phyloP scores from a whole-genome alignment of 1,139 yeast genomes.

The Debaryomycetaceae sp. region DNA sequence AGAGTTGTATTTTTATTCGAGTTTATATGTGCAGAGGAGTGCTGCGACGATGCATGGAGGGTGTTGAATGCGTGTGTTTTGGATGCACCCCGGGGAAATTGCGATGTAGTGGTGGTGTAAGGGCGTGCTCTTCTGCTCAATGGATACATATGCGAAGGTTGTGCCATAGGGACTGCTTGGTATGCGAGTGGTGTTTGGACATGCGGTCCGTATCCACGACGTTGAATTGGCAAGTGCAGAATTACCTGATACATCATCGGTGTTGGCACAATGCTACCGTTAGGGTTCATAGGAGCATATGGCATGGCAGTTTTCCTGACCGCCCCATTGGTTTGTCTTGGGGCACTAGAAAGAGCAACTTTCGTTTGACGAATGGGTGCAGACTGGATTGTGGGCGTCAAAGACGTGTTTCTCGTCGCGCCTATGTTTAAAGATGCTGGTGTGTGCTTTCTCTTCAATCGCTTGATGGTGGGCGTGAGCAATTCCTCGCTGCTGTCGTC shows the following conservation, averaged over 20 bases:
- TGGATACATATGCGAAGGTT: not conserved
- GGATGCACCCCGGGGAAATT: constrained; percentile 2
- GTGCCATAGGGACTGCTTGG: not conserved
- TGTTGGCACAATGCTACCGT: not conserved
- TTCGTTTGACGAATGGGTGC: constrained; percentile 34
- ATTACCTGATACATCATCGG: not conserved
- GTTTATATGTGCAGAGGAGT: not conserved
- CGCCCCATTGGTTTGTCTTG: not conserved
- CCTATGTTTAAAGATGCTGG: constrained; percentile 43
- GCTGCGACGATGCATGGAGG: not conserved
- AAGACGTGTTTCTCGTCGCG: constrained; percentile 4
- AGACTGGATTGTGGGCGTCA: constrained; percentile 35
- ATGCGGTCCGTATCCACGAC: not conserved
- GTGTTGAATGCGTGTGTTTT: not conserved
- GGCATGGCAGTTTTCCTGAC: constrained; percentile 2
- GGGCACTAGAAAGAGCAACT: not conserved
- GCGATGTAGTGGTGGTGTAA: constrained; percentile 5
- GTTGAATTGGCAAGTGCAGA: not conserved
- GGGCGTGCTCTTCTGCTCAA: constrained; percentile 2
- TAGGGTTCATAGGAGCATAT: not conserved
- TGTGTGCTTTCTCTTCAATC: constrained; percentile 41
- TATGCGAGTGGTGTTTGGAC: not conserved
- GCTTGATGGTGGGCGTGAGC: constrained; percentile 14
- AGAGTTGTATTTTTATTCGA: constrained; percentile 2
- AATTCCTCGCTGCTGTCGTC: not conserved